phyloP scores from a whole-genome alignment of 2,329 filamentous ascomycete genomes.

The Talaromyces sp. region DNA sequence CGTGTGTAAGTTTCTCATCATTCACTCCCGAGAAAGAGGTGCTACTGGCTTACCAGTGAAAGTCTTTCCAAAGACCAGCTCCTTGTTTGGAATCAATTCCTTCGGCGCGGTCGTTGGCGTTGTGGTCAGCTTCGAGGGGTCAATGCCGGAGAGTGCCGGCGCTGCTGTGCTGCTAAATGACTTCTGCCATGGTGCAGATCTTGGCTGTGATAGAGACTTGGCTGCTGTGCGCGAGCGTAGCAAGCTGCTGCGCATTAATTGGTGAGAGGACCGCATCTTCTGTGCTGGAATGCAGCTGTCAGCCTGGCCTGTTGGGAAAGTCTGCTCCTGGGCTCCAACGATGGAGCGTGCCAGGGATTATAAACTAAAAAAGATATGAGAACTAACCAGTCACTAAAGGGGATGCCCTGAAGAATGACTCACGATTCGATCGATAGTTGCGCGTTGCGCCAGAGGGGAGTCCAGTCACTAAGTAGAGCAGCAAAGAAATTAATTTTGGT shows the following conservation, averaged over 20 bases:
- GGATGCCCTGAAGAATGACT: neutral
- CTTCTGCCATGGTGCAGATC: conserved; percentile 42
- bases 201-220: conserved; percentile 18
- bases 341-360: neutral
- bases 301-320: neutral
- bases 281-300: neutral
- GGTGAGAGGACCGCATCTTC: conserved; percentile 30
- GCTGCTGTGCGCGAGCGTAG: conserved; percentile 20
- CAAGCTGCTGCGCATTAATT: conserved; percentile 29
- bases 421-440: neutral
- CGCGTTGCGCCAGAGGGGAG: neutral
- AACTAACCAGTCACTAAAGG: neutral
- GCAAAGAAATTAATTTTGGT: neutral
- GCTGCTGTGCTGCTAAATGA: conserved; percentile 40
- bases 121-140: conserved; percentile 70
- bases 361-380: neutral
- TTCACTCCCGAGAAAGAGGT: neutral
- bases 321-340: neutral
- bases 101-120: conserved; percentile 73
- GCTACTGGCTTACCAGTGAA: conserved; percentile 67
- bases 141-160: conserved; percentile 58
- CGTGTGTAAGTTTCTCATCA: neutral
- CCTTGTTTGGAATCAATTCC: conserved; percentile 64
- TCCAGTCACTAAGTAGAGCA: neutral
- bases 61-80: conserved; percentile 81